phyloP scores from a whole-genome alignment of 371 early-diverging fungal species.

The Mucor circinelloides region DNA sequence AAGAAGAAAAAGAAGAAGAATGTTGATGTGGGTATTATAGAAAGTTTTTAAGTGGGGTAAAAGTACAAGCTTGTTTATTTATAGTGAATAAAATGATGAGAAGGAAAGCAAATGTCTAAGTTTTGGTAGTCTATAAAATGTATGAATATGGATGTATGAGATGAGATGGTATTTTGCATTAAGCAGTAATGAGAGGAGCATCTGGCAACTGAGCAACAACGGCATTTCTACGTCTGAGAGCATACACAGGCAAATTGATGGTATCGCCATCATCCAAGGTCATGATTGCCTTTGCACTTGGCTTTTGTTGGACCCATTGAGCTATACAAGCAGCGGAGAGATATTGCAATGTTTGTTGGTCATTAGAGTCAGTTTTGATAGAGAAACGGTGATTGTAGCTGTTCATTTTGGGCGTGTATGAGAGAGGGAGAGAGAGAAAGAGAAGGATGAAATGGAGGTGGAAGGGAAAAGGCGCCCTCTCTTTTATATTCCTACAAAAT shows the following conservation, averaged over 20 bases:
- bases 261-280: slow-evolving; percentile 41
- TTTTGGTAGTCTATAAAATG: background rate
- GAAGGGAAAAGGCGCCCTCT: slow-evolving; percentile 1
- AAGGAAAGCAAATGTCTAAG: background rate
- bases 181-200: slow-evolving; percentile 33
- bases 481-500: background rate
- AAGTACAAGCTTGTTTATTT: background rate
- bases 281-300: slow-evolving; percentile 33
- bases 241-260: slow-evolving; percentile 40
- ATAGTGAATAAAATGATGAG: background rate
- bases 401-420: slow-evolving; percentile 4
- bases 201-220: slow-evolving; percentile 42
- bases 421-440: background rate
- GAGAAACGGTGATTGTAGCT: slow-evolving; percentile 27
- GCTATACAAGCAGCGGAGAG: slow-evolving; percentile 32
- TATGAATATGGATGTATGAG: background rate
- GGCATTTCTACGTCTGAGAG: slow-evolving; percentile 46
- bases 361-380: slow-evolving; percentile 25
- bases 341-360: slow-evolving; percentile 20
- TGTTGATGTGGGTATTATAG: background rate
- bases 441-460: background rate
- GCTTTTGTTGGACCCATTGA: slow-evolving; percentile 30
- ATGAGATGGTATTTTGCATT: background rate
- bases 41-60: background rate
- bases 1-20: slow-evolving; percentile 66